Base-by-base conservation (phyloP, 805 yeast species). In the Kodamaea neixiangensis region DNA sequence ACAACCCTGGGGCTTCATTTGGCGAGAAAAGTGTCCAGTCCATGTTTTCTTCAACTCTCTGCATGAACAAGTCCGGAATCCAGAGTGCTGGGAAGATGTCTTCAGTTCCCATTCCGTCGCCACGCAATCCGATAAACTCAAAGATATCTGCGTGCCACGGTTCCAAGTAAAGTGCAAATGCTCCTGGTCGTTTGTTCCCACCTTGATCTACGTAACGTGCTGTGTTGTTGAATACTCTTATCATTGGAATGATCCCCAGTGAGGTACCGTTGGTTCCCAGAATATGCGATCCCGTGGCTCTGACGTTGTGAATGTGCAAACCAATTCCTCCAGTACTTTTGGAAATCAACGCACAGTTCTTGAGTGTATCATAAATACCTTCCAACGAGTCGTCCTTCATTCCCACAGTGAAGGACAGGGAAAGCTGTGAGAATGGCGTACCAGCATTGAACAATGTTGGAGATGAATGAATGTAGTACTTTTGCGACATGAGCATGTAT, bases 121-220 rank as follows among this genome's bases (percentile, higher is more conserved):
- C 97, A 63, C 94, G 82, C 58, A 93, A 76, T 52, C 92, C 93
- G 48, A 93, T 69, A 62, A 93, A 86, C 53, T 88, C 96, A 67
- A 89, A 87, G 33, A 93, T 78, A 62, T 93, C 99, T 9, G 87
- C 81, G 66, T 93, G 99, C 99, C 99, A 93, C 50, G 99, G 97
- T 72, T 93, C 99, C 34, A 93, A 68, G 70, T 92, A 93, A 34
- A 91, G 72, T 33, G 97, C 97, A 69, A 93, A 88, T 2, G 99
- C 99, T 55, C 98, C 98, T 0, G 99, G 99, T 63, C 99, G 79
- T 71, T 92, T 92, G 73, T 93, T 93, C 50, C 98, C 98, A 55
- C 99, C 99, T 77, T 93, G 99, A 63, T 93, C 98, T 39, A 93
- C 98, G 64, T 92, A 93, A 60, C 97, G 82, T 15, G 99, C 98